These are phyloP conservation scores for Aspergillus heteromorphus DNA, from an alignment of 495 filamentous ascomycete genomes.

Conservation along the genomic window DNA sequence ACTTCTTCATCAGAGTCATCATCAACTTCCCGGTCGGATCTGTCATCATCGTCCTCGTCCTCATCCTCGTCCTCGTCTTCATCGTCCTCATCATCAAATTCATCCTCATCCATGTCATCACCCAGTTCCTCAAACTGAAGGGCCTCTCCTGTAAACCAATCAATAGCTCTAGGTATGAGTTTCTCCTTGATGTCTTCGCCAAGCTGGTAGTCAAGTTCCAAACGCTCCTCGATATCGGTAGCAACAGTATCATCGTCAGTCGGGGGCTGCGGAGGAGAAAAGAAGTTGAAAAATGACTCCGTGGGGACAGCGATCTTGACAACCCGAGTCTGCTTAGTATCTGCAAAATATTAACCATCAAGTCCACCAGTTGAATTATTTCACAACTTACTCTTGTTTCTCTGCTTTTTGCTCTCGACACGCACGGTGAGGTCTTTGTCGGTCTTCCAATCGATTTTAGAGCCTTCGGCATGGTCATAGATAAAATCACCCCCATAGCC, in stretches of 20 bases:
- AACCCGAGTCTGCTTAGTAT: constrained; percentile 97
- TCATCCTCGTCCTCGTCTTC: constrained; percentile 81
- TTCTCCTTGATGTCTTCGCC: constrained; percentile 99
- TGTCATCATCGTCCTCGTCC: constrained; percentile 60
- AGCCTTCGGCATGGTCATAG: constrained; percentile 97
- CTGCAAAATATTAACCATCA: constrained; percentile 38
- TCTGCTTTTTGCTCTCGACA: constrained; percentile 98
- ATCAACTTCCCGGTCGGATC: constrained; percentile 46
- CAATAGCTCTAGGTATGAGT: constrained; percentile 95
- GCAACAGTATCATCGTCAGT: constrained; percentile 69
- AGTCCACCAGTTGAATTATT: not conserved
- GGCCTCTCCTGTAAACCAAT: constrained; percentile 99
- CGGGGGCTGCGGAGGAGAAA: constrained; percentile 88
- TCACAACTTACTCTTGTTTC: constrained; percentile 85
- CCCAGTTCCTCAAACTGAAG: constrained; percentile 94
- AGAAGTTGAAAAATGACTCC: constrained; percentile 99
- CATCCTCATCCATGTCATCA: constrained; percentile 78
- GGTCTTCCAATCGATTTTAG: constrained; percentile 95
- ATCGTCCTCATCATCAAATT: constrained; percentile 90
- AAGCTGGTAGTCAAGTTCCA: constrained; percentile 98
- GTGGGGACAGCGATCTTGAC: constrained; percentile 98
- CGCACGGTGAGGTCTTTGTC: constrained; percentile 90
- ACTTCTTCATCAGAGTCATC: constrained; percentile 94
- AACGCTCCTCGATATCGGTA: constrained; percentile 91
- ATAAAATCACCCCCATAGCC: constrained; percentile 99